phyloP scores from a whole-genome alignment of 2,329 filamentous ascomycete genomes.

The Aureobasidium sp. region DNA sequence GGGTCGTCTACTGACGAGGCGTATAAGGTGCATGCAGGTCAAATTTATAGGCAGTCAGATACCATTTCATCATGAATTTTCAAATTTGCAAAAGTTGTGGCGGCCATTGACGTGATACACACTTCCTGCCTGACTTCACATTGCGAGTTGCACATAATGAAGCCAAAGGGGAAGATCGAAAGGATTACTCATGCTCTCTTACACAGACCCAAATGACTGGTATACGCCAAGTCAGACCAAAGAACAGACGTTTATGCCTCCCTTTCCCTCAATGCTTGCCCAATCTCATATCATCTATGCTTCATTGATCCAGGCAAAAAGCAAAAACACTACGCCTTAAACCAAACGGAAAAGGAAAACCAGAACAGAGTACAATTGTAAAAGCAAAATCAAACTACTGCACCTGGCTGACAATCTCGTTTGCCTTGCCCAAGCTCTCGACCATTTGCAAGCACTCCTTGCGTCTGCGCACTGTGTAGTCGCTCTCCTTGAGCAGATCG shows the following conservation, averaged over 20 bases:
- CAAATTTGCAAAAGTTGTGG: not conserved
- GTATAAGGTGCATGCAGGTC: not conserved
- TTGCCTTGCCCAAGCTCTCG: constrained; percentile 79
- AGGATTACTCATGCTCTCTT: not conserved
- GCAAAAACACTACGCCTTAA: not conserved
- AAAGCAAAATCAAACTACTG: constrained; percentile 34
- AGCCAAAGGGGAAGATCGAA: not conserved
- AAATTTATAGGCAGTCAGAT: not conserved
- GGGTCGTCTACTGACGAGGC: not conserved
- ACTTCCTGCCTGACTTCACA: too few relatives aligned
- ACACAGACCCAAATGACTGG: not conserved
- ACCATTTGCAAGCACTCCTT: constrained; percentile 99
- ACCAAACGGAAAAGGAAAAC: not conserved
- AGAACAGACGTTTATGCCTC: not conserved
- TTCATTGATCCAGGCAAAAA: not conserved
- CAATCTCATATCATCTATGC: not conserved
- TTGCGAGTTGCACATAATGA: too few relatives aligned
- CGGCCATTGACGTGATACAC: too few relatives aligned
- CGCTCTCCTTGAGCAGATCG: constrained; percentile 92
- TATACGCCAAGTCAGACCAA: not conserved
- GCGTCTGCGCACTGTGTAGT: constrained; percentile 87
- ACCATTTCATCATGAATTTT: not conserved
- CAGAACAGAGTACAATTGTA: not conserved
- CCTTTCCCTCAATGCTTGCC: not conserved
- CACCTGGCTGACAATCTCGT: constrained; percentile 86